These are phyloP conservation scores for Colletotrichum sp. DNA, from an alignment of 2,329 filamentous ascomycete species.

Conservation along the genomic window DNA sequence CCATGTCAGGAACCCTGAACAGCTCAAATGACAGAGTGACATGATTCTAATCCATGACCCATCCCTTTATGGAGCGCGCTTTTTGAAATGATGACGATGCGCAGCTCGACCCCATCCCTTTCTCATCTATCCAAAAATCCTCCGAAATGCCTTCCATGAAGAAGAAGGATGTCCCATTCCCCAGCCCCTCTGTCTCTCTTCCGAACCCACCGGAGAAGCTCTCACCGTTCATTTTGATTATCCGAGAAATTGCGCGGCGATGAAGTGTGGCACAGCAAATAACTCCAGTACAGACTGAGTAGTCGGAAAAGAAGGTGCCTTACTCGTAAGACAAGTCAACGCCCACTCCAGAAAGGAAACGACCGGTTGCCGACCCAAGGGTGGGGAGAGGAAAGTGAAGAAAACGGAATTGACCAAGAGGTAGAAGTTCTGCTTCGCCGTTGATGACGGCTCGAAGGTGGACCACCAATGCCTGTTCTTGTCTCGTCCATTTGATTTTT, in stretches of 20 bases:
- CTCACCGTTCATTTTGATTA: neutral
- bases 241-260: neutral
- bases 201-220: neutral
- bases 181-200: neutral
- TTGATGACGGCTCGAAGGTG: neutral
- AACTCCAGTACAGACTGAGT: neutral
- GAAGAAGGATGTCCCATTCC: neutral
- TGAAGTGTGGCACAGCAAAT: neutral
- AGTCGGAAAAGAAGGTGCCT: neutral
- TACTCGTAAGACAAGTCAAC: neutral
- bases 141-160: neutral
- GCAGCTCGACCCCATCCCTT: neutral
- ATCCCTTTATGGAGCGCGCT: neutral
- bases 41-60: neutral
- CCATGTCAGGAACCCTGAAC: neutral
- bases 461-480: neutral
- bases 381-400: neutral
- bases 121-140: neutral
- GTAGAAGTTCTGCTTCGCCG: neutral
- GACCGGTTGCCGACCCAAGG: neutral
- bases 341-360: neutral
- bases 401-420: neutral
- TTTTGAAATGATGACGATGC: neutral
- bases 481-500: neutral
- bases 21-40: neutral